Percentiles rank a stretch among this genome's conserved stretches.
phyloP scores from a whole-genome alignment of 257 asterid species.

The Handroanthus guayacan region DNA sequence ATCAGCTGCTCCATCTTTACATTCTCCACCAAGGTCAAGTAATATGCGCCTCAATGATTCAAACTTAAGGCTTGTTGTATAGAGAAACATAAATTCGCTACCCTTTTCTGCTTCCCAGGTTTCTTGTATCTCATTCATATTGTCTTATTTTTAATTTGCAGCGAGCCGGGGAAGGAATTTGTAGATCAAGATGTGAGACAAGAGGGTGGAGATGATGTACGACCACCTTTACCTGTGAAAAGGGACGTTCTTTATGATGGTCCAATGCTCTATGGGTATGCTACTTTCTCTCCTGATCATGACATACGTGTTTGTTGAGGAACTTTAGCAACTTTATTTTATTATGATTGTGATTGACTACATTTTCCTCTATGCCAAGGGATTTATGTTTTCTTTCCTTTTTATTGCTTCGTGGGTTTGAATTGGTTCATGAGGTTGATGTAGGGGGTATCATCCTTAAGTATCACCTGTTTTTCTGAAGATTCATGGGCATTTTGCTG shows the following conservation, averaged over 20 bases:
- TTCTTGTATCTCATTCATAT: constrained; percentile 19
- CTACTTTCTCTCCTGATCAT: constrained; percentile 32
- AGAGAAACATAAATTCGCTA: constrained; percentile 16
- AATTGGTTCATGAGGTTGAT: constrained; percentile 24
- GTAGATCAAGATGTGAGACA: constrained; percentile 50
- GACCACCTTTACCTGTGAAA: constrained; percentile 95
- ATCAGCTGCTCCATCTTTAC: constrained; percentile 43
- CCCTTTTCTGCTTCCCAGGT: constrained; percentile 23
- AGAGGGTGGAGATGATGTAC: constrained; percentile 67
- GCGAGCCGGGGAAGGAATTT: constrained; percentile 54
- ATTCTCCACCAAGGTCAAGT: constrained; percentile 53
- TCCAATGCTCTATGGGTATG: constrained; percentile 71
- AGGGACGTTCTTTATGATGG: constrained; percentile 90
- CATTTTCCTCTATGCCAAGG: neutral
- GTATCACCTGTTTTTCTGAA: neutral
- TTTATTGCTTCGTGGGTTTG: constrained; percentile 1
- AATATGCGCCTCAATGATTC: constrained; percentile 54
- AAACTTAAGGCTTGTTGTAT: constrained; percentile 56
- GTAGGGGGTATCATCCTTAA: neutral
- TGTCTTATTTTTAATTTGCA: constrained; percentile 36
- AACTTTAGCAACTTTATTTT: neutral
- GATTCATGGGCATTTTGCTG: neutral
- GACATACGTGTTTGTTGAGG: neutral
- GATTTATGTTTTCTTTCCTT: neutral
- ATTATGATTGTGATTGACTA: neutral